Conservation (phyloP, 1,284 basidiomycete species). For the Austropuccinia psidii region DNA sequence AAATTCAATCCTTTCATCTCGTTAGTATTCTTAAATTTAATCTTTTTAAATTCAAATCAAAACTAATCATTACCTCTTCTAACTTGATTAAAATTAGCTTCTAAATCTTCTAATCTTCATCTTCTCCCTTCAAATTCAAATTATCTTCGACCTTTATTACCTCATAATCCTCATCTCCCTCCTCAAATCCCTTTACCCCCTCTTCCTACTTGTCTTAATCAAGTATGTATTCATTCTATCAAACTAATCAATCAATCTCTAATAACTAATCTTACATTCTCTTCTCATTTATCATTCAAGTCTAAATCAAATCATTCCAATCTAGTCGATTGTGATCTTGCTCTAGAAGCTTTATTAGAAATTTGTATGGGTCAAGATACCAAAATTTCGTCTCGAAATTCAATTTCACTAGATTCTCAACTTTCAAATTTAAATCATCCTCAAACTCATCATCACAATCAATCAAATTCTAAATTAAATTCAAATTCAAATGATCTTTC, state of each 20-base stretch:
- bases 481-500: neutral
- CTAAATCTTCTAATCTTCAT: too few species aligned
- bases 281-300: neutral
- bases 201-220: neutral
- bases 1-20: too few species aligned
- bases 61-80: too few species aligned
- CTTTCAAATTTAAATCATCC: neutral
- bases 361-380: neutral
- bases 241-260: neutral
- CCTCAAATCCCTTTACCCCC: conserved; percentile 29
- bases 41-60: too few species aligned
- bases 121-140: too few species aligned
- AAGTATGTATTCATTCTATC: neutral
- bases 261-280: neutral
- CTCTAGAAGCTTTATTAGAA: neutral
- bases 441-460: neutral
- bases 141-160: too few species aligned
- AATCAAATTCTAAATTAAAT: neutral
- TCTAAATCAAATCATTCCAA: neutral
- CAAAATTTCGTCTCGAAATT: neutral
- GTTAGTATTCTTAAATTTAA: too few species aligned
- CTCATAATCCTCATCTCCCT: neutral
- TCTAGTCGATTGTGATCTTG: neutral
- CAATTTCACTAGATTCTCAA: too few species aligned
- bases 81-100: too few species aligned